Evolutionary conservation across 78 protist species (phyloP), one percentile per base, ranked within the genome.

Genomic region (Cyanophora paradoxa): DNA sequence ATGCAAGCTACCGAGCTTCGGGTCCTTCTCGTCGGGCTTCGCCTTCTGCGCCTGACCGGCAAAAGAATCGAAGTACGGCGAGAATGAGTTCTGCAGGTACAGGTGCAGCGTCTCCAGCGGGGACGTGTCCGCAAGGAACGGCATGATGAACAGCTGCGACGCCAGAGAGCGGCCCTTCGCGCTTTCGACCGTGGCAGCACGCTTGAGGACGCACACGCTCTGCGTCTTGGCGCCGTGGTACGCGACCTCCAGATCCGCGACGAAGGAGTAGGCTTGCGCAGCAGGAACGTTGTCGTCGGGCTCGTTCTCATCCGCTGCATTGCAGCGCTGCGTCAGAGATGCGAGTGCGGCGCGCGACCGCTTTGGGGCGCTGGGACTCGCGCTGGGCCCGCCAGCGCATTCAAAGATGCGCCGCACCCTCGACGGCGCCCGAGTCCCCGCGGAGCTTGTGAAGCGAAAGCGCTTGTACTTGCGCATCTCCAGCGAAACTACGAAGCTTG

Each of bases 81-180:
- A 68, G n/a, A 87, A 73, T 14, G 88, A 77, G 58, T 76, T 87
- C 72, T 80, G 88, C 24, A 87, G 57, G 71, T 74, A 79, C 37
- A 76, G 64, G 63, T 87, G 82, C 19, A 84, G n/a, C 26, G 86
- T 82, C 67, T 87, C 92, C 62, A 65, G 79, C 58, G 92, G 92
- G 28, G 81, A 52, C 20, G 79, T 80, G 24, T 83, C 84, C 22
- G 82, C 88, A 28, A 83, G 62, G n/a, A n/a, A n/a, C 58, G 71
- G 80, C 40, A 83, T 40, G 5, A 79, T 70, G 56, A 79, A 84
- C 13, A 83, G 33, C 59, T 83, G 88, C 30, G 81, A 67, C 31
- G 79, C 42, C 20, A 83, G 37, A 0, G 80, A 61, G n/a, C n/a
- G n/a, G n/a, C n/a, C n/a, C 57, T 72, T 79, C 42, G 30, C 76